Percentiles rank a stretch among this genome's conserved stretches.
Evolutionary conservation across 148 eudicot species (phyloP).

Genomic region (Camellia sinensis): DNA sequence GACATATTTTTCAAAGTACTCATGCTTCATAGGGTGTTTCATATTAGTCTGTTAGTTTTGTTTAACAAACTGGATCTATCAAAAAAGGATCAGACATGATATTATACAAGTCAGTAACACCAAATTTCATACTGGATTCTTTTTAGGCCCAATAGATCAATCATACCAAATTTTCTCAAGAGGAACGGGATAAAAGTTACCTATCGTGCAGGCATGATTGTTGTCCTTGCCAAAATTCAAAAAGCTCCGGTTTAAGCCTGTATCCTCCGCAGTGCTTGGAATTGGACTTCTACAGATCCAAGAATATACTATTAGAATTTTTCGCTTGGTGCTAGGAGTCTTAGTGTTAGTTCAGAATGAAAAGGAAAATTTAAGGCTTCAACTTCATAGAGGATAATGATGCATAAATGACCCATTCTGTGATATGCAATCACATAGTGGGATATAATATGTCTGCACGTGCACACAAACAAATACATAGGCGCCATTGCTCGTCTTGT

Average conservation of each 20-base stretch:
- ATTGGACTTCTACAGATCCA: conserved; percentile 65
- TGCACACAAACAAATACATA: not conserved
- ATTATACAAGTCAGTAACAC: not conserved
- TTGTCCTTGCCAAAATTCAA: conserved; percentile 99
- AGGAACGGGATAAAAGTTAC: conserved; percentile 29
- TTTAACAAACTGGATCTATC: not conserved
- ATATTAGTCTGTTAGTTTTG: not conserved
- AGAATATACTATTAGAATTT: not conserved
- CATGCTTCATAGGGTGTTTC: too few species aligned
- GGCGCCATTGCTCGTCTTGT: not conserved
- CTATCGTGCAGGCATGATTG: conserved; percentile 97
- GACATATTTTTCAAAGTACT: too few species aligned
- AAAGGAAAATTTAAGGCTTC: not conserved
- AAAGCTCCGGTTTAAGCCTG: conserved; percentile 73
- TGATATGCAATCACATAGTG: not conserved
- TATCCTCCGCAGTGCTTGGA: conserved; percentile 89
- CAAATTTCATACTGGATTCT: not conserved
- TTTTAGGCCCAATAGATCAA: not conserved
- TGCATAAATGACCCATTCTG: not conserved
- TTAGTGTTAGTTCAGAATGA: not conserved
- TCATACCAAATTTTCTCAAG: not conserved
- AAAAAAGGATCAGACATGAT: not conserved
- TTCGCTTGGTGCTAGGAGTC: not conserved
- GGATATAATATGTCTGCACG: not conserved
- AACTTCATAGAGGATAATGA: not conserved